phyloP scores from a whole-genome alignment of 2,329 filamentous ascomycete species.

The Alternaria sp. region DNA sequence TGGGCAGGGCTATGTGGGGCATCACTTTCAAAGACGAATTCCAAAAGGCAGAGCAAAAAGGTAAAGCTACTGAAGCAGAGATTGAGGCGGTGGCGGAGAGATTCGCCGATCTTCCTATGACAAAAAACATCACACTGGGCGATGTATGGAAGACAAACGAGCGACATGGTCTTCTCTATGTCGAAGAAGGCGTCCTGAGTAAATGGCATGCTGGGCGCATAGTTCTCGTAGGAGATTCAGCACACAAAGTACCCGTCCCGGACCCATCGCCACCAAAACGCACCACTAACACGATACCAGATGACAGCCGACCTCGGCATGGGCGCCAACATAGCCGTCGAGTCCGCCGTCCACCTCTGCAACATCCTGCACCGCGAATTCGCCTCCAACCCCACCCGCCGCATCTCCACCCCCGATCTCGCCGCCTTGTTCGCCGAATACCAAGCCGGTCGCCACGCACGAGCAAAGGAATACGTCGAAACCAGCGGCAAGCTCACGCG shows the following conservation, averaged over 20 bases:
- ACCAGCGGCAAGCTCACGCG: constrained; percentile 16
- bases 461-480: constrained; percentile 12
- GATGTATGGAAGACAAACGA: constrained; percentile 40
- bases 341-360: constrained; percentile 25
- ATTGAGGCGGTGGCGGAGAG: constrained; percentile 32
- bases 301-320: constrained; percentile 28
- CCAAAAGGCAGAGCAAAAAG: constrained; percentile 9
- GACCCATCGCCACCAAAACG: background rate
- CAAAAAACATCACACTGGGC: constrained; percentile 38
- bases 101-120: constrained; percentile 34
- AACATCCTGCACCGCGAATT: constrained; percentile 21
- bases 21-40: constrained; percentile 16
- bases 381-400: constrained; percentile 6
- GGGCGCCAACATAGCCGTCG: constrained; percentile 28
- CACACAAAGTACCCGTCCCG: constrained; percentile 46
- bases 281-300: background rate
- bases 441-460: constrained; percentile 12
- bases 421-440: constrained; percentile 17
- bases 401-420: constrained; percentile 9
- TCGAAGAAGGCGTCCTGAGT: constrained; percentile 50
- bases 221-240: constrained; percentile 51
- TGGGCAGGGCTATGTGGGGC: constrained; percentile 14
- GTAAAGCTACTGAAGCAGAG: constrained; percentile 28
- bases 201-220: constrained; percentile 51
- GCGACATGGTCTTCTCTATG: constrained; percentile 28